phyloP scores from a whole-genome alignment of 1,284 basidiomycete species.

The Golubevia sp. region DNA sequence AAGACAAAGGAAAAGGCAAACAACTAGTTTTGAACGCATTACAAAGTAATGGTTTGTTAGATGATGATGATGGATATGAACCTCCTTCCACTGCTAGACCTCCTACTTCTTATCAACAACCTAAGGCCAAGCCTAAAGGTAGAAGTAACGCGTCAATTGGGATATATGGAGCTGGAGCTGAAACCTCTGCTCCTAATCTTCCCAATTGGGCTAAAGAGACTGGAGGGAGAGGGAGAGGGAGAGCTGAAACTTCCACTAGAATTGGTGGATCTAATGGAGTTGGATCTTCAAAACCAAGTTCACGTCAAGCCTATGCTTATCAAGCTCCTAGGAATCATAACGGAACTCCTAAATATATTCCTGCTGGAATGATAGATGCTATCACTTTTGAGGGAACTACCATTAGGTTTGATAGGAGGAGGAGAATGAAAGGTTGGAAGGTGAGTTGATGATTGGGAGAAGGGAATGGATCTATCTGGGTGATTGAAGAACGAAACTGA shows the following conservation, averaged over 20 bases:
- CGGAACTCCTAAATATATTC: conserved; percentile 45
- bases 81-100: neutral
- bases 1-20: neutral
- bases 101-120: neutral
- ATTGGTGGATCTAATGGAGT: neutral
- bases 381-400: conserved; percentile 29
- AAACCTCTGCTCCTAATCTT: neutral
- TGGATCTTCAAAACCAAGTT: neutral
- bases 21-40: neutral
- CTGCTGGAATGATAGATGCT: conserved; percentile 33
- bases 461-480: no score
- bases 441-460: conserved; percentile 5
- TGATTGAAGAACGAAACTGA: no score
- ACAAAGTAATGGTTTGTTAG: neutral
- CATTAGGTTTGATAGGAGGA: conserved; percentile 37
- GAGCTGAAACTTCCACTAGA: neutral
- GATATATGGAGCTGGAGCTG: neutral
- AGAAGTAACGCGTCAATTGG: neutral
- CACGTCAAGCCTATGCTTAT: neutral
- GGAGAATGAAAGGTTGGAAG: conserved; percentile 39
- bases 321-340: neutral
- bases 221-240: no score
- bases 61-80: neutral
- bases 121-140: neutral
- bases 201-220: neutral